Percentiles rank a stretch among this genome's conserved stretches.
Evolutionary conservation across 345 rosid genomes (phyloP).

Genomic region (Eucalyptus marginata): DNA sequence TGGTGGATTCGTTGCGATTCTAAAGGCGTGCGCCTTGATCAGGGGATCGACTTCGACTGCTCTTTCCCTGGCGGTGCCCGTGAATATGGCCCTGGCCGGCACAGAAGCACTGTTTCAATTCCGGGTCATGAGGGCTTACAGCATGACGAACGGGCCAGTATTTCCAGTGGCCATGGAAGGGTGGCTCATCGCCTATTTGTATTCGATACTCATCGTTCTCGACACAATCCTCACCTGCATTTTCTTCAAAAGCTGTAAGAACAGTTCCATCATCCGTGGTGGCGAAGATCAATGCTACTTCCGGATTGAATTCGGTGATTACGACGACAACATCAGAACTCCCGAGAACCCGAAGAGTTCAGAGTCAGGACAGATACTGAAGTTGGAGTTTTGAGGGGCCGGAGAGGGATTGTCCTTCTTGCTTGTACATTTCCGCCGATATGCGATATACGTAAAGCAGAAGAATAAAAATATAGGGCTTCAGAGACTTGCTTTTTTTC

Average conservation of each 20-base stretch:
- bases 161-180: constrained; percentile 30
- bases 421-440: not conserved
- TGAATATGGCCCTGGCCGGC: constrained; percentile 47
- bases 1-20: constrained; percentile 52
- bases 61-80: constrained; percentile 62
- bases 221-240: constrained; percentile 53
- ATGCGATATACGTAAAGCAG: not conserved
- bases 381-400: not conserved
- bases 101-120: constrained; percentile 74
- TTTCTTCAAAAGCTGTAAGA: constrained; percentile 68
- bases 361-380: not conserved
- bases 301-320: constrained; percentile 20
- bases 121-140: constrained; percentile 34
- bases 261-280: not conserved
- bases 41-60: constrained; percentile 53
- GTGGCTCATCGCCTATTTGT: constrained; percentile 49
- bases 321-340: not conserved
- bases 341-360: not conserved
- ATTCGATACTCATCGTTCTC: constrained; percentile 53
- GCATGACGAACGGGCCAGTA: constrained; percentile 10
- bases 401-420: not conserved
- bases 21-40: constrained; percentile 53
- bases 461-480: not conserved
- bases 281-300: constrained; percentile 3
- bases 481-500: not conserved